Percentiles rank a stretch among this genome's conserved stretches.
phyloP scores from a whole-genome alignment of 2,329 filamentous ascomycete species.

The Elsinoe arachidis region DNA sequence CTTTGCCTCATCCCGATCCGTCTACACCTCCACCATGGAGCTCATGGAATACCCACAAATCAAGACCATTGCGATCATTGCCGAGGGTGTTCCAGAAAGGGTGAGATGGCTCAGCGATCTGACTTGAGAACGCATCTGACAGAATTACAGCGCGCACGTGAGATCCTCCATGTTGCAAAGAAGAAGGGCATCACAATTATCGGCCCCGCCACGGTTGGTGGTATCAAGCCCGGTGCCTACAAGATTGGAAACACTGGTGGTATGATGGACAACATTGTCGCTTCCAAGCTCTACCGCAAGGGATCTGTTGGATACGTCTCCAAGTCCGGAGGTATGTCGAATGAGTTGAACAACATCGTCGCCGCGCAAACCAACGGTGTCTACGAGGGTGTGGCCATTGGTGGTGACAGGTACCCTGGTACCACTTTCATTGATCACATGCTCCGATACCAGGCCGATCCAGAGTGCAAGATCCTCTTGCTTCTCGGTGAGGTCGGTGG shows the following conservation, averaged over 20 bases:
- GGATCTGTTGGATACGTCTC: constrained; percentile 98
- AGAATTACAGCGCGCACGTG: constrained; percentile 70
- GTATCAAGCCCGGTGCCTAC: constrained; percentile 98
- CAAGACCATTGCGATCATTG: constrained; percentile 98
- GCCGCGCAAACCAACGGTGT: constrained; percentile 94
- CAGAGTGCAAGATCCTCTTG: constrained; percentile 94
- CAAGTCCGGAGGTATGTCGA: constrained; percentile 99
- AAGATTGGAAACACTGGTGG: constrained; percentile 99
- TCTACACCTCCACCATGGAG: constrained; percentile 98
- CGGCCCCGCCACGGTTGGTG: constrained; percentile 94
- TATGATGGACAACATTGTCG: constrained; percentile 99
- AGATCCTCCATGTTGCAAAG: constrained; percentile 91
- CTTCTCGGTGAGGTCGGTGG: constrained; percentile 97
- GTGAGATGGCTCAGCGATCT: constrained; percentile 46
- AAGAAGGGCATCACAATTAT: constrained; percentile 99
- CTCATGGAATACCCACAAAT: constrained; percentile 95
- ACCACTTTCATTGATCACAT: constrained; percentile 99
- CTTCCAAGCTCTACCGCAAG: constrained; percentile 99
- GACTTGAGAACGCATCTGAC: background rate
- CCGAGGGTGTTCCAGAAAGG: constrained; percentile 96
- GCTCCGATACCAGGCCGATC: constrained; percentile 91
- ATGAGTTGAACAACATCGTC: constrained; percentile 99
- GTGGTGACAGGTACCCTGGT: constrained; percentile 96
- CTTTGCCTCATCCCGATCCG: constrained; percentile 97
- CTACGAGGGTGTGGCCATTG: constrained; percentile 97